phyloP scores from a whole-genome alignment of 2,329 filamentous ascomycete species.

The Hansfordia pulvinata region DNA sequence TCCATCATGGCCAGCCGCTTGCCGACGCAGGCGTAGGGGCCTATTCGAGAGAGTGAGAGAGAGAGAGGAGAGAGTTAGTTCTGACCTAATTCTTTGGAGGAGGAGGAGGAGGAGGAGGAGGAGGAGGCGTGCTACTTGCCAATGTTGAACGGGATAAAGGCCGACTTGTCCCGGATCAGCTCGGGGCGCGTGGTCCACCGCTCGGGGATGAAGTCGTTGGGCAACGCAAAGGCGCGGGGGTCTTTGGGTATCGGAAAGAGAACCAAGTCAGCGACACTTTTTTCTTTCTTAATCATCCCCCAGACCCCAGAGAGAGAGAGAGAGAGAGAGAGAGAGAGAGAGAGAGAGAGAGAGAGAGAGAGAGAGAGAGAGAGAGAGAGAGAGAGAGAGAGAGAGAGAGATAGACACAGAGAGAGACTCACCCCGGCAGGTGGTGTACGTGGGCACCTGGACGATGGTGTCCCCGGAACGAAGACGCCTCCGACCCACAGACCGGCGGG shows the following conservation, averaged over 20 bases:
- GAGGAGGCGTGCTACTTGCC: constrained; percentile 7
- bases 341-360: no score
- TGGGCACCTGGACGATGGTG: constrained; percentile 17
- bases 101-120: neutral
- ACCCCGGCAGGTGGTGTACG: constrained; percentile 11
- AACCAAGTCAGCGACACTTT: constrained; percentile 2
- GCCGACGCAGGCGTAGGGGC: constrained; percentile 19
- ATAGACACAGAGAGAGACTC: constrained; percentile 4
- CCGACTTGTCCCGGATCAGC: constrained; percentile 8
- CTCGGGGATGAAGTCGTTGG: constrained; percentile 11
- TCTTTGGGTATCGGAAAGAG: constrained; percentile 8
- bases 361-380: no score
- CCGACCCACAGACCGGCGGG: constrained; percentile 20
- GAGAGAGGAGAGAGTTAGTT: constrained; percentile 11
- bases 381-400: no score
- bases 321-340: no score
- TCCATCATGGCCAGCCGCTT: constrained; percentile 22
- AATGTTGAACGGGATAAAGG: constrained; percentile 13
- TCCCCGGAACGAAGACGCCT: constrained; percentile 19
- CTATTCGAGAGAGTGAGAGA: constrained; percentile 11
- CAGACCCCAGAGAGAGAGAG: no score
- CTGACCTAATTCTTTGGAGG: constrained; percentile 1
- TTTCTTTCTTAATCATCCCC: neutral
- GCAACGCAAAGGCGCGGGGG: constrained; percentile 5
- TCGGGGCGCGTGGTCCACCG: constrained; percentile 9